phyloP scores from a whole-genome alignment of 768 basidiomycete genomes.

The Basidioascus undulatus region DNA sequence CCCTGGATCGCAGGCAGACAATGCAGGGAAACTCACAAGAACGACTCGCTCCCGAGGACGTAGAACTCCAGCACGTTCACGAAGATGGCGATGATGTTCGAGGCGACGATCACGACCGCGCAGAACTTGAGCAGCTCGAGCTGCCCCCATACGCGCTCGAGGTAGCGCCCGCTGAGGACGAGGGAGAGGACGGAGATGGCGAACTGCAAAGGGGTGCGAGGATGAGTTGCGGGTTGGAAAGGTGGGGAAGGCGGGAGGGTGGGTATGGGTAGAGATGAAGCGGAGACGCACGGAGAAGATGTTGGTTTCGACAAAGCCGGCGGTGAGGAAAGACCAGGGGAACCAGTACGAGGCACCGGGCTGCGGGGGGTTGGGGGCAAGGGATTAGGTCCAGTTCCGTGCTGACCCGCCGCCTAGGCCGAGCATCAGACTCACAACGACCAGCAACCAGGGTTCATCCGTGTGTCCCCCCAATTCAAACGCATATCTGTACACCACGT shows the following conservation, averaged over 20 bases:
- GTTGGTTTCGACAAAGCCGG: slow-evolving; percentile 61
- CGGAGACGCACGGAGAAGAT: slow-evolving; percentile 20
- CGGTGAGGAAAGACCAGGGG: slow-evolving; percentile 86
- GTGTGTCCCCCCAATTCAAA: too few species aligned
- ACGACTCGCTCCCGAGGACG: slow-evolving; percentile 9
- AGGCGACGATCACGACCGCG: slow-evolving; percentile 43
- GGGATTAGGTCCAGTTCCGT: too few species aligned
- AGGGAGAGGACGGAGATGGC: slow-evolving; percentile 48
- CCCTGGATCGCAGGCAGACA: too few species aligned
- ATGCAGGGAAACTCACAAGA: slow-evolving; percentile 9
- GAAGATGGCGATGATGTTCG: slow-evolving; percentile 69
- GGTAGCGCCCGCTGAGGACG: slow-evolving; percentile 60
- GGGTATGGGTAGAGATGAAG: neutral
- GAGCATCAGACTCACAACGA: too few species aligned
- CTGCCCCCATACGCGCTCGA: slow-evolving; percentile 79
- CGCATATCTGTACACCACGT: too few species aligned
- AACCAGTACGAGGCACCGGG: too few species aligned
- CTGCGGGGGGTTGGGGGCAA: too few species aligned
- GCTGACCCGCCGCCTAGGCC: too few species aligned
- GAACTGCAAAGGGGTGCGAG: slow-evolving; percentile 28
- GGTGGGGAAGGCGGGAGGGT: neutral
- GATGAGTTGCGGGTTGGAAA: neutral
- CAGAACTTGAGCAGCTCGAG: slow-evolving; percentile 26
- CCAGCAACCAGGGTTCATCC: too few species aligned
- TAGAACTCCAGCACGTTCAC: slow-evolving; percentile 58